phyloP scores from a whole-genome alignment of 2,329 filamentous ascomycete species.

The Fusarium guadeloupense region DNA sequence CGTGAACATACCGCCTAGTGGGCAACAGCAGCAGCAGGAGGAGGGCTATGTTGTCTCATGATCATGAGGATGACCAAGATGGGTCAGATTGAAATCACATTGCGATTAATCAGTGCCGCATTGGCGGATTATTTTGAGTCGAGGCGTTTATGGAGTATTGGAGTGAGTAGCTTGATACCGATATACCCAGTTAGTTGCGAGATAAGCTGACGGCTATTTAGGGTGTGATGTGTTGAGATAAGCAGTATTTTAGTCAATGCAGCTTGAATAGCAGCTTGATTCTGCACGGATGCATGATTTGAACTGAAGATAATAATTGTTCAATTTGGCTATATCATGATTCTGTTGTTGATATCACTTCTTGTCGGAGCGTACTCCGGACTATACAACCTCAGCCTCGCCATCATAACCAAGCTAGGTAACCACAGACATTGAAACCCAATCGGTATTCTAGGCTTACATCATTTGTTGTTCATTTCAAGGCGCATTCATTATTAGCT shows the following conservation, averaged over 20 bases:
- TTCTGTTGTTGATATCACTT: background rate
- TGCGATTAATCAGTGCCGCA: background rate
- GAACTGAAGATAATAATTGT: background rate
- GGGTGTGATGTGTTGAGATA: constrained; percentile 4
- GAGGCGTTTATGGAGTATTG: background rate
- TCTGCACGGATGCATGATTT: background rate
- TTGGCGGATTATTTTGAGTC: background rate
- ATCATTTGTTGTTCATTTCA: background rate
- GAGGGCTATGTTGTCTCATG: constrained; percentile 27
- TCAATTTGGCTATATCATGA: background rate
- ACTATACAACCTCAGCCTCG: background rate
- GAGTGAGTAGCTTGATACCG: constrained; percentile 10
- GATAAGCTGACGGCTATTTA: constrained; percentile 29
- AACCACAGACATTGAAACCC: background rate
- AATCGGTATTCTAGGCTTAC: constrained; percentile 21
- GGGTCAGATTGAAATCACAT: background rate
- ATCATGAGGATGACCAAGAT: background rate
- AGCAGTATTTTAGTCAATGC: background rate
- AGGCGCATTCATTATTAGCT: background rate
- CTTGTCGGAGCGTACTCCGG: background rate
- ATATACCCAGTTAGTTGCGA: constrained; percentile 12
- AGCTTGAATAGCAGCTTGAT: background rate
- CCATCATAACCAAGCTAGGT: background rate
- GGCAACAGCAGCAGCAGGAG: constrained; percentile 14
- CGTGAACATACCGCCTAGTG: constrained; percentile 46